Conservation (phyloP, 371 early-diverging fungal genomes). For the Apophysomyces elegans region DNA sequence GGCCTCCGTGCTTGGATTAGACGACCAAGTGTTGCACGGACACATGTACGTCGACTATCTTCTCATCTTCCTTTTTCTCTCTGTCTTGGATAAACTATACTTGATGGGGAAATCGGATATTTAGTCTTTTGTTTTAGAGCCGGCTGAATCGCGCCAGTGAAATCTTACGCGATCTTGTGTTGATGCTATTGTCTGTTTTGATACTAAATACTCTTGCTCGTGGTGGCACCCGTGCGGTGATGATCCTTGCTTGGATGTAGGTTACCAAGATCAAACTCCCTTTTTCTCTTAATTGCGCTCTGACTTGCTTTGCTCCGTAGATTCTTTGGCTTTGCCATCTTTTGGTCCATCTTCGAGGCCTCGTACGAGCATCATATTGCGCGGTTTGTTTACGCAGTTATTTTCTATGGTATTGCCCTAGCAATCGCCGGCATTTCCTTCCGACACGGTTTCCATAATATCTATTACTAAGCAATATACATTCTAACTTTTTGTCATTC, state of each 20-base stretch:
- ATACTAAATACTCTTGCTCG: conserved; percentile 27
- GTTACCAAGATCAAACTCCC: background rate
- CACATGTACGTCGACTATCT: conserved; percentile 15
- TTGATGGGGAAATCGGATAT: too few species aligned
- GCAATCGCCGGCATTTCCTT: conserved; percentile 34
- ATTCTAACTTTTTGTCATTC: background rate
- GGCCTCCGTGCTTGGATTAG: conserved; percentile 13
- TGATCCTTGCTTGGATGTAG: conserved; percentile 29
- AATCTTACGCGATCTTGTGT: conserved; percentile 21
- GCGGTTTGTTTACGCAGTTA: conserved; percentile 23
- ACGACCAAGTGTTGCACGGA: conserved; percentile 11
- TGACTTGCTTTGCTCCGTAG: conserved; percentile 3
- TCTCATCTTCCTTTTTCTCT: too few species aligned
- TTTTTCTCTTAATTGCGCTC: background rate
- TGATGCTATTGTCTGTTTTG: conserved; percentile 23
- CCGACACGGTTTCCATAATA: conserved; percentile 24
- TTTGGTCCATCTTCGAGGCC: conserved; percentile 38
- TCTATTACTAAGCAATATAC: background rate
- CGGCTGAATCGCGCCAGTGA: conserved; percentile 25
- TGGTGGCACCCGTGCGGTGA: conserved; percentile 26
- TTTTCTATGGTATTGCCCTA: conserved; percentile 31
- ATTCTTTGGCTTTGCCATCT: conserved; percentile 30
- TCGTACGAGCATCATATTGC: conserved; percentile 28
- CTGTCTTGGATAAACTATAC: background rate
- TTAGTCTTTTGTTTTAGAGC: conserved; percentile 11